A percentile compares a stretch with the other conserved stretches of the same genome.
Conservation (phyloP, 202 grass and related monocot genomes). For the Tripidium arundinaceum region DNA sequence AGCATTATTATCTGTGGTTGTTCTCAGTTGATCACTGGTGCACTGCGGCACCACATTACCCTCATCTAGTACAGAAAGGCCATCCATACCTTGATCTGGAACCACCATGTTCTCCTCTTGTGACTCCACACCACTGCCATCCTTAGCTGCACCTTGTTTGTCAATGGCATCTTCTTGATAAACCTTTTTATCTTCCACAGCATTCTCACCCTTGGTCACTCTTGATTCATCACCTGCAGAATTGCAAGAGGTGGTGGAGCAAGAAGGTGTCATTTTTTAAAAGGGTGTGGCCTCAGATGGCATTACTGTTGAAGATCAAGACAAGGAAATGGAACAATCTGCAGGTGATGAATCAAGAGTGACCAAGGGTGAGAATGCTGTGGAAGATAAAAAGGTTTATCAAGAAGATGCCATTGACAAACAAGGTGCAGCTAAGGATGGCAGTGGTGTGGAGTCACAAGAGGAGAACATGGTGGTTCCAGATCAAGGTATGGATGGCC, state of each 20-base stretch:
- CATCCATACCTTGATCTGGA: not conserved
- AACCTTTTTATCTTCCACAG: not conserved
- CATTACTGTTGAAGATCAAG: not conserved
- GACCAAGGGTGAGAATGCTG: not conserved
- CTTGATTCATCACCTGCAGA: not conserved
- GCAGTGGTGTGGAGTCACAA: not conserved
- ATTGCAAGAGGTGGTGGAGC: constrained; percentile 8
- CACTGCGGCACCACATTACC: not conserved
- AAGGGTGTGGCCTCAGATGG: not conserved
- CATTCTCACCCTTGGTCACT: not conserved
- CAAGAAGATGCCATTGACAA: not conserved
- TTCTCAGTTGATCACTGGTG: not conserved
- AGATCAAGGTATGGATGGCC: not conserved
- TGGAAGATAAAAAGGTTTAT: constrained; percentile 8
- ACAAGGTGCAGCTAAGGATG: not conserved
- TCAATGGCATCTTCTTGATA: constrained; percentile 8
- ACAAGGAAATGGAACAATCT: constrained; percentile 8
- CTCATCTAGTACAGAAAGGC: not conserved
- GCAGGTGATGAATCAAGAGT: not conserved
- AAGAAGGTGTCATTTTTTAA: not conserved
- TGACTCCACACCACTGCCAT: not conserved
- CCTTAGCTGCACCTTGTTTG: not conserved
- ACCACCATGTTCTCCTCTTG: constrained; percentile 9
- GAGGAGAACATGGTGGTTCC: constrained; percentile 3
- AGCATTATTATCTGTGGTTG: not conserved